Evolutionary conservation across 495 filamentous ascomycete genomes (phyloP), one percentile per base, ranked within the genome.

Genomic region (Penicillium diatomitis): DNA sequence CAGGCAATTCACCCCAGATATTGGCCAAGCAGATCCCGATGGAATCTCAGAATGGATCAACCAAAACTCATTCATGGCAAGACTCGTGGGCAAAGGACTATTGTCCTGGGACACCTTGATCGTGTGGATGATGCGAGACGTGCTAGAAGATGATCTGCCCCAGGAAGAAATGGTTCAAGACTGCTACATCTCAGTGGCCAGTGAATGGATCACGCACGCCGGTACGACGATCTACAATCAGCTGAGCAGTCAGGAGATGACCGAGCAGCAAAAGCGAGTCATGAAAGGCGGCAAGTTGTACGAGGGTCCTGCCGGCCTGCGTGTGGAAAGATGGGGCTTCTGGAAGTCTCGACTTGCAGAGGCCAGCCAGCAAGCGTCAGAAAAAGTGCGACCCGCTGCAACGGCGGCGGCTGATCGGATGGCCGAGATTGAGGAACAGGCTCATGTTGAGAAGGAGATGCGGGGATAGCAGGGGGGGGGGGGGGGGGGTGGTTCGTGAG

Each of bases 31-130:
- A 6, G 41, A 46, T 37, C 32, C 44, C 20, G 44, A 46, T 35
- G 44, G 34, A 9, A 46, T 46, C 31, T 31, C 44, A 50, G 40
- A 50, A 36, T 50, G 48, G 48, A 50, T 50, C 41, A 50, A 50
- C n/a, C 35, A 36, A 36, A 50, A 50, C 44, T 46, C 44, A 32
- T 46, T 46, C 44, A 46, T 46, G 44, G 44, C 44, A 32, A 7
- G 44, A 8, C 31, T 50, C 8, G 20, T 50, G 6, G 48, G 48
- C 5, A 29, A 29, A 12, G 40, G 38, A 28, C 33, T 50, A 0
- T 33, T 50, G 5, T 28, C 34, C 41, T 50, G 48, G 48, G 41
- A 43, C 20, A 50, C 39, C 0, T 38, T 44, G 32, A 32, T 43
- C 20, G 44, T 50, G 33, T 50, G 48, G 48, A 34, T 43, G 33